Conservation (phyloP, 805 yeast species). For the Hanseniaspora occidentalis region DNA sequence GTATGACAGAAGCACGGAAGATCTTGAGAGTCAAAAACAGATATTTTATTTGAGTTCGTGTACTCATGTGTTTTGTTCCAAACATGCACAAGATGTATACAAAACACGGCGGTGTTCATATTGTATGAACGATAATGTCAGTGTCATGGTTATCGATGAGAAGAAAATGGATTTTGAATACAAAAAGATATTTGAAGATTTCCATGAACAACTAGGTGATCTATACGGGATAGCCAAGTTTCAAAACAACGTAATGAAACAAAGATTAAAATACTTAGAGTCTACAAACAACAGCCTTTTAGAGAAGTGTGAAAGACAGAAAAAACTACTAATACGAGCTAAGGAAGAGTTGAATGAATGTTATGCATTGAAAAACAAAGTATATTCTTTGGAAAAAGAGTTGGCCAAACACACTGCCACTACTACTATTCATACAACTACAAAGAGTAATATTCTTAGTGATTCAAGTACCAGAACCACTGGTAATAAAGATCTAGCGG, state of each 20-base stretch:
- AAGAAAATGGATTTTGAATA: slow-evolving; percentile 13
- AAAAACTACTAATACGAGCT: slow-evolving; percentile 17
- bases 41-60: slow-evolving; percentile 25
- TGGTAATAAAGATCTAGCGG: not conserved
- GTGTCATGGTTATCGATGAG: not conserved
- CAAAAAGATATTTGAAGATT: slow-evolving; percentile 16
- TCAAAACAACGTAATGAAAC: slow-evolving; percentile 16
- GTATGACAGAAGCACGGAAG: too few relatives aligned
- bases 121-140: not conserved
- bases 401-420: too few relatives aligned
- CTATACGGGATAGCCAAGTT: slow-evolving; percentile 19
- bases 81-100: slow-evolving; percentile 11
- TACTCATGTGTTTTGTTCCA: slow-evolving; percentile 26
- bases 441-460: too few relatives aligned
- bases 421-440: too few relatives aligned
- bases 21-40: too few relatives aligned
- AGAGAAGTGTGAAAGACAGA: slow-evolving; percentile 18
- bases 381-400: not conserved
- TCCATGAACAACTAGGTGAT: slow-evolving; percentile 15
- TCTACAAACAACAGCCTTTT: slow-evolving; percentile 13
- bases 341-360: slow-evolving; percentile 17
- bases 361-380: slow-evolving; percentile 10
- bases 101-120: not conserved
- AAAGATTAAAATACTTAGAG: slow-evolving; percentile 17
- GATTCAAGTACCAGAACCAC: too few relatives aligned